These are phyloP conservation scores for Marchantia polymorpha DNA, from an alignment of 225 moss, liverwort and hornwort species.

Conservation along the genomic window DNA sequence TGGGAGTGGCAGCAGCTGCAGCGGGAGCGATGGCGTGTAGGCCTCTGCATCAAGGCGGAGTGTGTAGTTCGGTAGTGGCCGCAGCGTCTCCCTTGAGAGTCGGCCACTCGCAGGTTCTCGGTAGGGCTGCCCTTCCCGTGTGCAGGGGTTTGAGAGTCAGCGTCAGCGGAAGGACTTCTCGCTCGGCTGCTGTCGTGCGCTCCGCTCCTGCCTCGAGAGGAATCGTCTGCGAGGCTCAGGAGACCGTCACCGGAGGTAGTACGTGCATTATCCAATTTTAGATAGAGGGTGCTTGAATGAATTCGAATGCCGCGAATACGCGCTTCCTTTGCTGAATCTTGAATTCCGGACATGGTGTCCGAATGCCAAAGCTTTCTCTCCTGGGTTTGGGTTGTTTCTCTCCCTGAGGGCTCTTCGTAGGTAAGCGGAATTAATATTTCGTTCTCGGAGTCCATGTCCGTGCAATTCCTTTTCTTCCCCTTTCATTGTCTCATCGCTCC, in stretches of 20 bases:
- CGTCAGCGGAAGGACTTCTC: conserved; percentile 5
- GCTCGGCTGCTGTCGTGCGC: conserved; percentile 27
- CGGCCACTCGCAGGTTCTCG: conserved; percentile 18
- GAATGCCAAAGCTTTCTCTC: too few species aligned
- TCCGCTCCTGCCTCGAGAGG: conserved; percentile 24
- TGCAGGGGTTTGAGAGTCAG: conserved; percentile 64
- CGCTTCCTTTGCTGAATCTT: too few species aligned
- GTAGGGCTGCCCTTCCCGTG: conserved; percentile 43
- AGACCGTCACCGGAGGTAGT: conserved; percentile 69
- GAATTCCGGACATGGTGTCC: neutral
- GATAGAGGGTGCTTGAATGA: neutral
- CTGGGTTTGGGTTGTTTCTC: too few species aligned
- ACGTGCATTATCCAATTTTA: neutral
- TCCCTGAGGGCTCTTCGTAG: too few species aligned
- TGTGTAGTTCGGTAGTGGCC: conserved; percentile 23
- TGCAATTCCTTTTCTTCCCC: too few species aligned
- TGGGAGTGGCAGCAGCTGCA: conserved; percentile 23
- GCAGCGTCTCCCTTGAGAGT: conserved; percentile 30
- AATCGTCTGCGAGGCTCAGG: conserved; percentile 69
- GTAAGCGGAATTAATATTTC: too few species aligned
- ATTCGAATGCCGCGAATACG: neutral
- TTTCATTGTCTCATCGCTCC: too few species aligned
- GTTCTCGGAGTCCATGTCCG: too few species aligned
- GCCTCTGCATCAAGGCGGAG: conserved; percentile 33
- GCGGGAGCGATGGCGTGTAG: conserved; percentile 32